Base-by-base conservation (phyloP, 331 rosid genomes). In the Pyrus hybrid region DNA sequence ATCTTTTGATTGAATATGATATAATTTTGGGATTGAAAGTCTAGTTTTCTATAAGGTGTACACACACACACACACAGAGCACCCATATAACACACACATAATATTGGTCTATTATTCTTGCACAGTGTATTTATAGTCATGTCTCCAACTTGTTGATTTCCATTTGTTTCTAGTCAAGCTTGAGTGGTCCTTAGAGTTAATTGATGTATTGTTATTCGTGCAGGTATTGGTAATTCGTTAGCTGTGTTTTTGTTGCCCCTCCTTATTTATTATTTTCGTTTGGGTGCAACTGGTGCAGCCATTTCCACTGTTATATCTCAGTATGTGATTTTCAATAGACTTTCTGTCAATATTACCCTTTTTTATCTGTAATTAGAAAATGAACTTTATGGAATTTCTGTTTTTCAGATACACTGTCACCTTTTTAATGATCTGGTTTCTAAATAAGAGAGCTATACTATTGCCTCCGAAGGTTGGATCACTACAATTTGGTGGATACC, bases 231-330 rank as follows among this genome's bases (percentile, higher is more conserved):
- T 67, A 92, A 90, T 85, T 83, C 88, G 64, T 83, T 89, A 53
- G 96, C 96, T 30, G 93, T 88, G 56, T 47, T 91, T 78, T 88
- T 92, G 64, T 88, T 88, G 78, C 99, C 99, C 47, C 71, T 87
- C 70, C 91, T 92, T 65, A 95, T 95, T 82, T 88, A 92, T 84
- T 82, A 77, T 83, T 87, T 90, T 76, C 75, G 77, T 77, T 78
- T 92, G 97, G 97, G 99, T 61, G 89, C 81, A 77, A 87, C 86
- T 73, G 99, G 97, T 60, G 99, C 99, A 23, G 97, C 96, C 82
- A 80, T 92, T 70, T 90, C 99, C 71, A 88, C 96, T 13, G 97
- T 92, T 80, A 67, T 92, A 76, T 94, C 99, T 72, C 99, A 95
- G 99, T 95, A 90, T 74, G 97, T 82, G 56, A 64, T 78, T 71